Conservation (phyloP, 2,329 filamentous ascomycete species). For the Volutella citrinella region DNA sequence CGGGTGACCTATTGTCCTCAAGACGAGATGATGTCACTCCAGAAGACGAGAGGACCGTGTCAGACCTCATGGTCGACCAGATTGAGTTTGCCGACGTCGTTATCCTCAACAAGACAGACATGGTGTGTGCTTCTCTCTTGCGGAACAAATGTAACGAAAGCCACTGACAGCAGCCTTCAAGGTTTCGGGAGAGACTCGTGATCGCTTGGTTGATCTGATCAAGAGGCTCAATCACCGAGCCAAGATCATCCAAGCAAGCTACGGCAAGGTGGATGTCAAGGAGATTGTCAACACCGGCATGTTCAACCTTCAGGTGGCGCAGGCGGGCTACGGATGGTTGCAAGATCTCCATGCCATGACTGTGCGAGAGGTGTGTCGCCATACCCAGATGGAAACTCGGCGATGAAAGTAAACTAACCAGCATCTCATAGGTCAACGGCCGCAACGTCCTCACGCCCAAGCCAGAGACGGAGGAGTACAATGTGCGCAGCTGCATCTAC, state of each 20-base stretch:
- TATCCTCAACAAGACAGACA: constrained; percentile 68
- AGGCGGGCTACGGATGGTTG: constrained; percentile 66
- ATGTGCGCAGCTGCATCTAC: constrained; percentile 70
- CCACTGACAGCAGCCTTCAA: constrained; percentile 11
- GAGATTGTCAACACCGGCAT: constrained; percentile 64
- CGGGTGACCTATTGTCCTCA: constrained; percentile 63
- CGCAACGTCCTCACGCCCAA: constrained; percentile 58
- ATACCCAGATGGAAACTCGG: no score
- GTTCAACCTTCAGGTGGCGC: constrained; percentile 63
- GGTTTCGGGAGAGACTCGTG: constrained; percentile 38
- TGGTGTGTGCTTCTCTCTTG: no score
- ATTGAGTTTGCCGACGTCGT: constrained; percentile 76
- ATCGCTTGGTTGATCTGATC: constrained; percentile 51
- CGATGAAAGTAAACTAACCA: no score
- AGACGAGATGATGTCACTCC: constrained; percentile 59
- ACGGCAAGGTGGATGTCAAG: constrained; percentile 57
- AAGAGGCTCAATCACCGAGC: constrained; percentile 64
- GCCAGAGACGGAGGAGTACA: constrained; percentile 71
- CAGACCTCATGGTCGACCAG: constrained; percentile 73
- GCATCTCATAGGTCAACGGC: constrained; percentile 37
- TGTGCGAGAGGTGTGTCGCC: constrained; percentile 52
- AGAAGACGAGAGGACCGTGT: constrained; percentile 72
- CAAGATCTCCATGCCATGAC: constrained; percentile 68
- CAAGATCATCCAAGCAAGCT: constrained; percentile 59
- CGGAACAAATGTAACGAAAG: no score